A percentile compares a stretch with the other conserved stretches of the same genome.
phyloP scores from a whole-genome alignment of 345 rosid genomes.

The Crucihimalaya himalaica region DNA sequence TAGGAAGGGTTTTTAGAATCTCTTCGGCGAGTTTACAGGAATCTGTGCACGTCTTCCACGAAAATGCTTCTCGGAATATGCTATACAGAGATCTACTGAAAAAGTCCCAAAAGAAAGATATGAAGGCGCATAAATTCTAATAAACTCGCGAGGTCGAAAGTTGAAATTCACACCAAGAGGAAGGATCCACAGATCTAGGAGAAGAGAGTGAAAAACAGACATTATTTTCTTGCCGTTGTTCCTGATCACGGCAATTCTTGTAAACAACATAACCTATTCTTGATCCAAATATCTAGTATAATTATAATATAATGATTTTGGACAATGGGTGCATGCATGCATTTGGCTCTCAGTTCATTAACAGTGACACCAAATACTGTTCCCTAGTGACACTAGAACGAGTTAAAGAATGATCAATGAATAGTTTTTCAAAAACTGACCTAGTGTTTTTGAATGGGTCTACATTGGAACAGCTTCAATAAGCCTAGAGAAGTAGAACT shows the following conservation, averaged over 20 bases:
- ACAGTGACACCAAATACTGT: background rate
- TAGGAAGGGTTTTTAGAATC: too few species aligned
- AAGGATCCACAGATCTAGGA: background rate
- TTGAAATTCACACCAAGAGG: background rate
- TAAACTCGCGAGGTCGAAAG: background rate
- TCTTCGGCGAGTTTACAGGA: background rate
- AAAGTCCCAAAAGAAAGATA: background rate
- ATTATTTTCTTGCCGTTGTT: background rate
- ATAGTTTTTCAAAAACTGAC: slow-evolving; percentile 12
- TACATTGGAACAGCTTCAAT: slow-evolving; percentile 81
- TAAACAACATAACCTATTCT: background rate
- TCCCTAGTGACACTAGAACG: background rate
- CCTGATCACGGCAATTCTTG: background rate
- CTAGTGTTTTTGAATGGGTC: background rate
- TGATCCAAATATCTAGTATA: background rate
- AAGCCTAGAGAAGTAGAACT: slow-evolving; percentile 84
- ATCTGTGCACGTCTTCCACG: background rate
- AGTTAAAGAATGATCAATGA: slow-evolving; percentile 6
- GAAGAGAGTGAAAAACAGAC: background rate
- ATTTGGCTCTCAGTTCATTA: background rate
- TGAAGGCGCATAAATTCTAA: background rate
- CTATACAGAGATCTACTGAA: background rate
- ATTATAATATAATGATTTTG: background rate
- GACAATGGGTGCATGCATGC: background rate
- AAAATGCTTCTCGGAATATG: background rate